phyloP scores from a whole-genome alignment of 495 filamentous ascomycete genomes.

The Neurospora terricola region DNA sequence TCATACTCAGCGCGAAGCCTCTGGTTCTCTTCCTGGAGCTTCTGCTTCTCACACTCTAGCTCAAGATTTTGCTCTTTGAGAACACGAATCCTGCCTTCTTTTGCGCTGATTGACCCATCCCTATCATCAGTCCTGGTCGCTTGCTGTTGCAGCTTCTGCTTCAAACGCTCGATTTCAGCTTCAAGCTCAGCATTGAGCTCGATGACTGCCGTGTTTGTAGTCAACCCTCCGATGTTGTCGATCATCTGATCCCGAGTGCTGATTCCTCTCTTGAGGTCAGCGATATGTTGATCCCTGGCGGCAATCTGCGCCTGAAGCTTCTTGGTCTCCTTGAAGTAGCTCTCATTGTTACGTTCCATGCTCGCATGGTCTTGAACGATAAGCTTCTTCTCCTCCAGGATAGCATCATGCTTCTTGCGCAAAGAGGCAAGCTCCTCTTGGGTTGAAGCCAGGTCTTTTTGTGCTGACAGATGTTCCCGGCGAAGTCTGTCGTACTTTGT shows the following conservation, averaged over 20 bases:
- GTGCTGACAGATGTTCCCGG: slow-evolving; percentile 23
- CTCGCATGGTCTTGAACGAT: slow-evolving; percentile 32
- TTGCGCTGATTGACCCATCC: slow-evolving; percentile 17
- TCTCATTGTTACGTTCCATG: slow-evolving; percentile 37
- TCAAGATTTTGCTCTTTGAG: slow-evolving; percentile 29
- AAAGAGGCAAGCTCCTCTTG: slow-evolving; percentile 27
- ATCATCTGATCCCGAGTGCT: slow-evolving; percentile 23
- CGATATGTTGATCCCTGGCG: slow-evolving; percentile 25
- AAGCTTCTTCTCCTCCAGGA: slow-evolving; percentile 28
- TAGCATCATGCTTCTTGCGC: slow-evolving; percentile 18
- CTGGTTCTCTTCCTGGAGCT: slow-evolving; percentile 20
- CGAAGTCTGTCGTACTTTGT: slow-evolving; percentile 28
- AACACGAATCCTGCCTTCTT: slow-evolving; percentile 14
- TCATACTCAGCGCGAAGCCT: slow-evolving; percentile 20
- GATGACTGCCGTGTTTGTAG: slow-evolving; percentile 21
- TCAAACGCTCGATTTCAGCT: slow-evolving; percentile 23
- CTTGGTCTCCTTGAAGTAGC: slow-evolving; percentile 37
- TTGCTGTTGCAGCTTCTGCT: slow-evolving; percentile 20
- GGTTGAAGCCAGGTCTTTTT: slow-evolving; percentile 24
- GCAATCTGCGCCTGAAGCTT: slow-evolving; percentile 31
- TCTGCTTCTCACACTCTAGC: slow-evolving; percentile 23
- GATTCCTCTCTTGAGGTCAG: slow-evolving; percentile 26
- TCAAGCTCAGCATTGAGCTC: slow-evolving; percentile 28
- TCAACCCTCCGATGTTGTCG: slow-evolving; percentile 22
- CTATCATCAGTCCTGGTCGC: slow-evolving; percentile 12